Conservation (phyloP, 371 early-diverging fungal genomes). For the Nematocida sp. region DNA sequence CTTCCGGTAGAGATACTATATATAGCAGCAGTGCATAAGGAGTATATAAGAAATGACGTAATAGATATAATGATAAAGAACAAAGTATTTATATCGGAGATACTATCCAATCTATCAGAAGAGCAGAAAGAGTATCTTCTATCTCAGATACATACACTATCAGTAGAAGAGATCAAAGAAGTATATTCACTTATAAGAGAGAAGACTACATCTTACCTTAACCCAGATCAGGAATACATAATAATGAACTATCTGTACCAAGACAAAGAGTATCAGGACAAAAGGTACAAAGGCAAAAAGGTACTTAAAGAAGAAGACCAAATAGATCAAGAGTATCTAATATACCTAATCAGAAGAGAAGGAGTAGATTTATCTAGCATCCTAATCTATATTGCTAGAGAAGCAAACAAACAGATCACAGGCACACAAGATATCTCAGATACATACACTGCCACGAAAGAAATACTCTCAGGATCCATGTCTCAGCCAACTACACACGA, state of each 20-base stretch:
- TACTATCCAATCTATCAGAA: conserved; percentile 6
- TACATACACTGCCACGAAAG: background rate
- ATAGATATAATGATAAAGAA: conserved; percentile 35
- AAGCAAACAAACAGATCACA: background rate
- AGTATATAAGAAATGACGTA: background rate
- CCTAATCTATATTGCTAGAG: conserved; percentile 8
- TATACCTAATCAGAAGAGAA: conserved; percentile 21
- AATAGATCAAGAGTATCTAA: background rate
- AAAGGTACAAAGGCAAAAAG: background rate
- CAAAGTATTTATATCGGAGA: conserved; percentile 17
- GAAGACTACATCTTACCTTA: too few relatives aligned
- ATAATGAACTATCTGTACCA: conserved; percentile 7
- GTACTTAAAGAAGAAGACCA: background rate
- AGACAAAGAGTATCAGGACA: background rate
- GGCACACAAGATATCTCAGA: conserved; percentile 17
- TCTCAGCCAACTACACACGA: background rate
- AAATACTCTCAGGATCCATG: background rate
- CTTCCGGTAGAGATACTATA: conserved; percentile 21
- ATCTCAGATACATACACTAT: background rate
- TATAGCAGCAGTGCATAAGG: conserved; percentile 3
- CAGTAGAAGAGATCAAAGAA: conserved; percentile 19
- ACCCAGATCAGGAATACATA: background rate
- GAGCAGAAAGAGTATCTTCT: conserved; percentile 2
- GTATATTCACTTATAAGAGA: conserved; percentile 18
- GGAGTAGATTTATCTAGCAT: background rate